Evolutionary conservation across 176 grass and related monocot species (phyloP), one percentile per base, ranked within the genome.

Genomic region (Musa schizocarpa): DNA sequence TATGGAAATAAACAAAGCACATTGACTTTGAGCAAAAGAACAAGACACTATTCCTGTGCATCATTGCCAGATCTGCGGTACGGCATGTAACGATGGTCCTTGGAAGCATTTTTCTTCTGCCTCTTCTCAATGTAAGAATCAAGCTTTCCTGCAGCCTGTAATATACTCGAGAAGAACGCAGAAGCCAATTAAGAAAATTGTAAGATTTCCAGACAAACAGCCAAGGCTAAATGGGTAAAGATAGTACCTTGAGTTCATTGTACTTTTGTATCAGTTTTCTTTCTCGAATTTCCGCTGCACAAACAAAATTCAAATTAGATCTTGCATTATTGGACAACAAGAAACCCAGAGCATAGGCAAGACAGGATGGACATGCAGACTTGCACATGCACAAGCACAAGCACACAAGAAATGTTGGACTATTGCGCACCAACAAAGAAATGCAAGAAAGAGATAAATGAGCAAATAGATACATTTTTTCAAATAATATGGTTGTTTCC

Each of bases 11-110:
- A 52, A 71, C n/a, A 51, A 9, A 52, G 1, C 6, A 6, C 8
- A 51, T 23, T 22, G 13, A 43, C 4, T 43, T 68, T 14, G 10
- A 34, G 9, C 2, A 43, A 68, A 29, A 68, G 26, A 1, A 17
- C 25, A 2, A 29, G 12, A 14, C 25, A 13, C 50, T 56, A 82
- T 79, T 78, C 3, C 50, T 59, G 69, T 67, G 75, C 74, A 68
- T 71, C 85, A 71, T 79, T 66, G 5, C 63, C 83, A 22, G 83
- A 71, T 67, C 90, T 84, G 48, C 84, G n/a, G 68, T 98, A 98
- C 3, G 95, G 90, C 90, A 93, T 91, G 80, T 80, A 91, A 19
- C 90, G 86, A 70, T 91, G 95, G 91, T 98, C 95, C 80, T 98
- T 98, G 17, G 90, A 98, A 61, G 95, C 88, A 53, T 93, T 98